Evolutionary conservation across 768 basidiomycete species (phyloP).

Genomic region (Podaxis carcinomalis): DNA sequence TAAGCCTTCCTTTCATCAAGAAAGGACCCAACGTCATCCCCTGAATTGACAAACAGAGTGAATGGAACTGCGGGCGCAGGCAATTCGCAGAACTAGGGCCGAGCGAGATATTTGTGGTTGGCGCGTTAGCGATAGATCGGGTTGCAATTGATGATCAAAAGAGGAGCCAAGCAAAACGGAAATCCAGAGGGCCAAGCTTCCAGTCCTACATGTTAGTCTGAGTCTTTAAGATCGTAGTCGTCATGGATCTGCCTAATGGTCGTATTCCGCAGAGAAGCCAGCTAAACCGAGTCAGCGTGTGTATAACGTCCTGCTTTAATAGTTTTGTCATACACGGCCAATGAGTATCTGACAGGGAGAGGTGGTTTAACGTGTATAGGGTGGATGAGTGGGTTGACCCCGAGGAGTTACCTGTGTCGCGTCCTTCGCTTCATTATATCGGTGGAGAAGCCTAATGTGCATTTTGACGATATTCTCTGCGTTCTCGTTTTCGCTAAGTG

Average conservation of each 20-base stretch:
- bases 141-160: background rate
- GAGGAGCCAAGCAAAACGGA: background rate
- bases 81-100: background rate
- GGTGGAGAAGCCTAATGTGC: conserved; percentile 70
- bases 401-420: conserved; percentile 58
- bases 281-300: conserved; percentile 34
- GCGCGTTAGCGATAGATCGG: background rate
- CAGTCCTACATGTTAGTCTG: conserved; percentile 37
- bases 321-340: conserved; percentile 50
- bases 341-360: conserved; percentile 56
- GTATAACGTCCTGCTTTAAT: background rate
- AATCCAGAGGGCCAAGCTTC: background rate
- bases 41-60: background rate
- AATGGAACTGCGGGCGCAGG: background rate
- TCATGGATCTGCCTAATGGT: conserved; percentile 74
- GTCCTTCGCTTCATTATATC: conserved; percentile 81
- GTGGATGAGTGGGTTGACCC: background rate
- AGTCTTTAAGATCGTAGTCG: conserved; percentile 58
- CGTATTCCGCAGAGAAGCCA: conserved; percentile 64
- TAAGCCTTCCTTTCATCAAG: background rate
- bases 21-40: background rate
- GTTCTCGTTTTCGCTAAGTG: conserved; percentile 19
- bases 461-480: conserved; percentile 44
- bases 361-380: background rate
- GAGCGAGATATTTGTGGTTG: background rate